Evolutionary conservation across 768 basidiomycete genomes (phyloP).

Genomic region (Neoboletus magnificus): DNA sequence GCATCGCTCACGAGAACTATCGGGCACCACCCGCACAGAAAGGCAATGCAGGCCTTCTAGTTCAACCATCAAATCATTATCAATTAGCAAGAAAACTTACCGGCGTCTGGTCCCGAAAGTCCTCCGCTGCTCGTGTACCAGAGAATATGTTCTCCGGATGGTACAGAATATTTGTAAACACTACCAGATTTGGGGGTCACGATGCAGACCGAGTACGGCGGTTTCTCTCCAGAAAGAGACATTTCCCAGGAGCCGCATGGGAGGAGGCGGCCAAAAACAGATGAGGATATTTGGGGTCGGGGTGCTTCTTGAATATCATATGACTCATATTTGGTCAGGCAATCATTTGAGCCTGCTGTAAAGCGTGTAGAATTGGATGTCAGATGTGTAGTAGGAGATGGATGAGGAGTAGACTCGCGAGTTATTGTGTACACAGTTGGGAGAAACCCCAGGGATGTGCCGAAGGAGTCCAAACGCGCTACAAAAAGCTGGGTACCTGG

Average conservation of each 20-base stretch:
- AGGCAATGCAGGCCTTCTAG: neutral
- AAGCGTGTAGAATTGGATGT: neutral
- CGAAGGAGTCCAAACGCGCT: conserved; percentile 42
- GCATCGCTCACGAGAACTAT: conserved; percentile 40
- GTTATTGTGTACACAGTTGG: conserved; percentile 35
- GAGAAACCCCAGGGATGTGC: conserved; percentile 41
- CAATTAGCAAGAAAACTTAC: conserved; percentile 34
- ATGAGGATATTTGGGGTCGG: neutral
- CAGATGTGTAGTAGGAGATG: neutral
- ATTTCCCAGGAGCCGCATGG: conserved; percentile 46
- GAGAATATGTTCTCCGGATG: conserved; percentile 34
- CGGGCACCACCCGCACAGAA: neutral
- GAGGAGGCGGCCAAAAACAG: neutral
- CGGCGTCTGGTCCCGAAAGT: conserved; percentile 20
- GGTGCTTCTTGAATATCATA: conserved; percentile 31
- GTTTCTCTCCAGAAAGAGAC: conserved; percentile 40
- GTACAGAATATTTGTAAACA: conserved; percentile 40
- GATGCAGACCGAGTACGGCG: conserved; percentile 45
- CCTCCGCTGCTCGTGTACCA: conserved; percentile 43
- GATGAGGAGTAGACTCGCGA: conserved; percentile 24
- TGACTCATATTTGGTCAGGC: conserved; percentile 18
- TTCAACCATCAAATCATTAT: neutral
- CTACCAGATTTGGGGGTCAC: conserved; percentile 36
- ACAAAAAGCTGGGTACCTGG: conserved; percentile 44
- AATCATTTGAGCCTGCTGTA: conserved; percentile 29